Conservation (phyloP, 306 rosid genomes). For the Mimosa pudica region DNA sequence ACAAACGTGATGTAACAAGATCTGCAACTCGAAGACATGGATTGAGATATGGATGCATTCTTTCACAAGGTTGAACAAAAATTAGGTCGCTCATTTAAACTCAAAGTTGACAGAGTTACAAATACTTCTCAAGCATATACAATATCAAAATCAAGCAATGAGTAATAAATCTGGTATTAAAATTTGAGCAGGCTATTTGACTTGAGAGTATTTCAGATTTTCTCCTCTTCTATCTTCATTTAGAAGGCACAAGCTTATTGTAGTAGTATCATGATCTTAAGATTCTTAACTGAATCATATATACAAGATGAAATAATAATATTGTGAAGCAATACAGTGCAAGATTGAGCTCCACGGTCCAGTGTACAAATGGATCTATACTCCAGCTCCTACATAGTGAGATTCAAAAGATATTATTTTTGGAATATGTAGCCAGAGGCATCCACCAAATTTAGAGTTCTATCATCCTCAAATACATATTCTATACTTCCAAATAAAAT, state of each 20-base stretch:
- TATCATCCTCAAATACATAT: constrained; percentile 42
- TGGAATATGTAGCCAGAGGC: constrained; percentile 30
- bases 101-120: constrained; percentile 26
- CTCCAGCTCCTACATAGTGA: constrained; percentile 23
- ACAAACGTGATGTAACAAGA: constrained; percentile 91
- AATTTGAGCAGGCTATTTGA: constrained; percentile 9
- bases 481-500: constrained; percentile 56
- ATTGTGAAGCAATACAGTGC: constrained; percentile 24
- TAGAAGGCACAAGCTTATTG: constrained; percentile 1
- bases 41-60: constrained; percentile 46
- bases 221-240: neutral
- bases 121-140: constrained; percentile 38
- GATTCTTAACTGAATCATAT: constrained; percentile 30
- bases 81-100: constrained; percentile 19
- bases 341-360: constrained; percentile 34
- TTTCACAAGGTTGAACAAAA: constrained; percentile 50
- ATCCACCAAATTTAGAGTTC: constrained; percentile 42
- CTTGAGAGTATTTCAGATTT: neutral
- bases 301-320: constrained; percentile 12
- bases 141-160: constrained; percentile 17
- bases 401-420: constrained; percentile 32
- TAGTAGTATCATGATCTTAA: constrained; percentile 8
- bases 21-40: constrained; percentile 83
- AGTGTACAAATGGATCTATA: constrained; percentile 35
- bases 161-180: neutral